phyloP scores from a whole-genome alignment of 192 early-diverging fungal species.

The Oehlia diaphana region DNA sequence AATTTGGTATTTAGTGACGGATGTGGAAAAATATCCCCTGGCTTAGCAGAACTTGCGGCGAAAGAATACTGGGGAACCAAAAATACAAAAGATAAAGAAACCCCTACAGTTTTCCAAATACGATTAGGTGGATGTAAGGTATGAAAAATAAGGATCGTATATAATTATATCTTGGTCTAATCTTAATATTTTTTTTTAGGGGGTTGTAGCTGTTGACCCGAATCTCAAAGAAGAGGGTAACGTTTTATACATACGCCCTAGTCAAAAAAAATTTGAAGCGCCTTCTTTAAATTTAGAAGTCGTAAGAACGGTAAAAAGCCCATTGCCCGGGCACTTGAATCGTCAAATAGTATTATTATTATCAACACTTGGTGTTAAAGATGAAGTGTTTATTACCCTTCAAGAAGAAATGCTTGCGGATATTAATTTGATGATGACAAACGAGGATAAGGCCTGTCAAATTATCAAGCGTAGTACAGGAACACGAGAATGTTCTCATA shows the following conservation, averaged over 20 bases:
- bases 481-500: slow-evolving; percentile 3
- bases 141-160: neutral
- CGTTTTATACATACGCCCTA: slow-evolving; percentile 51
- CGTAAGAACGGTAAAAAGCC: slow-evolving; percentile 46
- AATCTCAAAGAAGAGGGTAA: slow-evolving; percentile 19
- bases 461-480: neutral
- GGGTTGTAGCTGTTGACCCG: slow-evolving; percentile 47
- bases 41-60: slow-evolving; percentile 38
- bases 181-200: slow-evolving; percentile 21
- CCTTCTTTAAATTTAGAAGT: slow-evolving; percentile 56
- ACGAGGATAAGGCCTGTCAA: neutral
- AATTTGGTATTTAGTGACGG: slow-evolving; percentile 65
- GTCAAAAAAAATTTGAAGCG: slow-evolving; percentile 61
- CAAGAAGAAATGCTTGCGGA: neutral
- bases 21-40: slow-evolving; percentile 60
- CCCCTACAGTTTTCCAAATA: slow-evolving; percentile 69
- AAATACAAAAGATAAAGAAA: slow-evolving; percentile 35
- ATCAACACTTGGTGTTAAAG: slow-evolving; percentile 52
- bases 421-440: slow-evolving; percentile 9
- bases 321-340: slow-evolving; percentile 57
- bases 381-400: slow-evolving; percentile 30
- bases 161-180: too few species aligned
- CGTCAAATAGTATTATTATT: slow-evolving; percentile 65
- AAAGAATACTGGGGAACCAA: slow-evolving; percentile 35
- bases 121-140: slow-evolving; percentile 64